Evolutionary conservation across 371 early-diverging fungal genomes (phyloP), one percentile per base, ranked within the genome.

Genomic region (Cokeromyces recurvatus): DNA sequence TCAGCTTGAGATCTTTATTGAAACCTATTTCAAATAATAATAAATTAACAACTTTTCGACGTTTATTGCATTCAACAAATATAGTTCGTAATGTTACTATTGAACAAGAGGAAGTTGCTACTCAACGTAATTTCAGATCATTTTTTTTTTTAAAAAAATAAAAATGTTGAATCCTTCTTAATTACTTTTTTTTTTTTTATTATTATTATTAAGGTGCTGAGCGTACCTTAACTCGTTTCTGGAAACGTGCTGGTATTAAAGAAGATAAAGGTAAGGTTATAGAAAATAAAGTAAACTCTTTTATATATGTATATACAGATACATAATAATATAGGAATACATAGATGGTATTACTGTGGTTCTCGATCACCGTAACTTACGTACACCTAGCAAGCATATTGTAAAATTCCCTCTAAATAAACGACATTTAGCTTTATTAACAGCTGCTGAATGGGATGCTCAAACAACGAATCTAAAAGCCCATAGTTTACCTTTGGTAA

Each of bases 361-460:
- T 40, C 77, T 97, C 21, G 97, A 97, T 64, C 73, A 78, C 17
- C 81, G 94, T 15, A 64, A 76, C 15, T 66, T 97, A 35, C 91
- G 91, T 68, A 90, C 93, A 7, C 94, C 97, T 3, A 80, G 77
- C 23, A 90, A 91, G 37, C 66, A 79, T 37, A 73, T 68, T 37
- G 60, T 95, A 41, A 57, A 62, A 6, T 69, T 97, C 17, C 78
- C 85, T 10, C 38, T 38, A 14, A 46, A 69, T 3, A 80, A 85
- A 51, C 68, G 64, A 24, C 47, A 69, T n/a, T 60, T 93, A 27
- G 97, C 94, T 12, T 58, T 81, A 37, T 70, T 94, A 52, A 79
- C 91, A 31, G 93, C 93, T 8, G 92, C 82, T 16, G 97, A 97
- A 64, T 97, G 97, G 97, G 93, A 96, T 59, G 74, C 82, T 38